A percentile compares a stretch with the other conserved stretches of the same genome.
Evolutionary conservation across 352 stramenopile species (phyloP).

Genomic region (Pythium aphanidermatum): DNA sequence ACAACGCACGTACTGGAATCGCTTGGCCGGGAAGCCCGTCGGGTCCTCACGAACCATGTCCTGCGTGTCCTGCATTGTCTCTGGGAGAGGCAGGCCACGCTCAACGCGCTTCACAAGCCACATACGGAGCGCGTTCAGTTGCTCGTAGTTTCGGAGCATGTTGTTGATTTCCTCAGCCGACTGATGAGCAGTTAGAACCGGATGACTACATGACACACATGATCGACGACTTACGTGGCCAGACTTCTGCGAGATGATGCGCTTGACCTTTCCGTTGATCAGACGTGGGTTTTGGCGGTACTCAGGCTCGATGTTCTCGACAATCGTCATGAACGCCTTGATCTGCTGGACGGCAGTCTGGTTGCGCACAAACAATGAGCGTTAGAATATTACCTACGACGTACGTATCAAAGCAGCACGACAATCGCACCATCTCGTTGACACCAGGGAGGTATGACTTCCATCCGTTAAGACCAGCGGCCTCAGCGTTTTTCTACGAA

Average conservation of each 20-base stretch:
- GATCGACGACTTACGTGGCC: conserved; percentile 49
- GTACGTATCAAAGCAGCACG: background rate
- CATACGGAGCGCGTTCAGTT: conserved; percentile 61
- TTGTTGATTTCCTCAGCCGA: conserved; percentile 83
- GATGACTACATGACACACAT: background rate
- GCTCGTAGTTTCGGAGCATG: conserved; percentile 81
- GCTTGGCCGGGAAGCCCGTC: conserved; percentile 80
- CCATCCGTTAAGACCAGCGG: conserved; percentile 65
- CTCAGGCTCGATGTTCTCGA: conserved; percentile 74
- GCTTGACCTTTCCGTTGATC: conserved; percentile 83
- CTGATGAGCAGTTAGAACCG: conserved; percentile 17
- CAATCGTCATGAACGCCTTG: conserved; percentile 74
- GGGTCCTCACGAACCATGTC: conserved; percentile 76
- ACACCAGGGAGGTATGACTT: conserved; percentile 76
- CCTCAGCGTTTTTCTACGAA: conserved; percentile 70
- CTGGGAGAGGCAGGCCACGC: conserved; percentile 60
- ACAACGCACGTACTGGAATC: conserved; percentile 50
- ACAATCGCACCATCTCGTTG: conserved; percentile 53
- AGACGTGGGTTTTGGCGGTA: conserved; percentile 63
- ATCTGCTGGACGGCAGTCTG: conserved; percentile 83
- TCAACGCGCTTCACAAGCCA: conserved; percentile 83
- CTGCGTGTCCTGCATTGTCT: conserved; percentile 72
- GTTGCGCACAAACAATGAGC: background rate
- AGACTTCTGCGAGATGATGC: conserved; percentile 73
- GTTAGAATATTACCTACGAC: background rate